Base-by-base conservation (phyloP, 31 red algal genomes). In the Bonnemaisonia californica region DNA sequence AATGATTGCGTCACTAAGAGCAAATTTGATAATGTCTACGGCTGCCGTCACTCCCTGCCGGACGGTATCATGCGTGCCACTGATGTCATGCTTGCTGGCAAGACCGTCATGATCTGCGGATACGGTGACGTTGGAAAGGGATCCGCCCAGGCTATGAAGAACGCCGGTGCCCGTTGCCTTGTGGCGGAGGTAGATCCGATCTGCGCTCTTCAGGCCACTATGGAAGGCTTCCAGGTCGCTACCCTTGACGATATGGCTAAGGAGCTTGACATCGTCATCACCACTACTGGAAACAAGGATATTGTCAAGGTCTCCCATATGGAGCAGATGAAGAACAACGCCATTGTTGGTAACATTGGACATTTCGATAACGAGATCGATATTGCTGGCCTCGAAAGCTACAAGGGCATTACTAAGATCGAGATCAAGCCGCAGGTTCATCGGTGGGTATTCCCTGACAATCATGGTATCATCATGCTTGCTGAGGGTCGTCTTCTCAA, bases 351-450 rank as follows among this genome's bases (percentile, higher is more conserved):
- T 45, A 96, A 99, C 73, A 99, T 96, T 87, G 97, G 97, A 51
- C 97, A 99, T 68, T 99, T 99, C 72, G 97, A 99, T 66, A 99
- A 96, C 51, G 97, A 99, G 76, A 96, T 99, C 41, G 93, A 99
- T 48, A 94, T 96, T 62, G 85, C 78, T 26, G 87, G 93, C 4
- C 78, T 99, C 5, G 88, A 96, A 37, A 65, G 61, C 7, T 80
- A 80, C 27, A 57, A 84, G 13, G 90, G 87, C 35, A 96, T 96
- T 67, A 74, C 74, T 16, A 87, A 81, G 70, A 60, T 87, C 1
- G 79, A 93, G 27, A 92, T 99, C 72, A 96, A 96, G 85, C 97
- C 97, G 32, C 93, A 96, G 77, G 93, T 99, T 35, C 77, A 95
- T 62, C 81, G 81, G 23, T 96, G 82, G 59, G 72, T 89, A 37